Conservation (phyloP, 257 asterid species). For the Solanum infundibuliforme region DNA sequence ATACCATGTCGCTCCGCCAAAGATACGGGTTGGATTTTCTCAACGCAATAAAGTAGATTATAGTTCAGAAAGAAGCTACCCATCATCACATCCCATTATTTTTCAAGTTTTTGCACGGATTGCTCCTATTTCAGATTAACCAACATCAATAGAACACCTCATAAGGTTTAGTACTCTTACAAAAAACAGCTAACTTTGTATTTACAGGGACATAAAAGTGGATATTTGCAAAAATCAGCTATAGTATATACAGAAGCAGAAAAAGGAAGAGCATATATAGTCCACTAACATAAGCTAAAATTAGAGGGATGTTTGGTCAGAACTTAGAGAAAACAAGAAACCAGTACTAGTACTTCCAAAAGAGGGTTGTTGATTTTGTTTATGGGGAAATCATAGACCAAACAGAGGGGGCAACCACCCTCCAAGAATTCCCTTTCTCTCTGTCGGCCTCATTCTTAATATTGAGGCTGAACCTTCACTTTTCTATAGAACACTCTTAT, state of each 20-base stretch:
- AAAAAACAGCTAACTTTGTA: not conserved
- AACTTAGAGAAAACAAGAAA: not conserved
- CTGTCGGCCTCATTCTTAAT: not conserved
- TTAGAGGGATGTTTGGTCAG: not conserved
- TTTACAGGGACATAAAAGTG: not conserved
- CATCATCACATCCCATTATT: conserved; percentile 12
- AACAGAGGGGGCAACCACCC: not conserved
- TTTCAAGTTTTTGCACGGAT: not conserved
- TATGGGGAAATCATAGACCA: not conserved
- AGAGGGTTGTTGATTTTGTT: not conserved
- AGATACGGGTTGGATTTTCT: conserved; percentile 9
- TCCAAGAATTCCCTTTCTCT: not conserved
- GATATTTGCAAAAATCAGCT: not conserved
- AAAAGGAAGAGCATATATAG: not conserved
- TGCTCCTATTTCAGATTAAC: not conserved
- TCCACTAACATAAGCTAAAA: not conserved
- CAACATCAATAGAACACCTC: not conserved
- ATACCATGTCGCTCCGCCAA: conserved; percentile 9
- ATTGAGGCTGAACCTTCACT: not conserved
- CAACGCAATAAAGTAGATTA: not conserved
- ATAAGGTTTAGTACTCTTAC: not conserved
- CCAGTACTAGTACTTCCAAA: not conserved
- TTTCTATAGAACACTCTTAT: not conserved
- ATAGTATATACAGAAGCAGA: not conserved
- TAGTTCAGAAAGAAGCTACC: not conserved